Evolutionary conservation across 441 rosid genomes (phyloP), one percentile per base, ranked within the genome.

Genomic region (Populus hybrid): DNA sequence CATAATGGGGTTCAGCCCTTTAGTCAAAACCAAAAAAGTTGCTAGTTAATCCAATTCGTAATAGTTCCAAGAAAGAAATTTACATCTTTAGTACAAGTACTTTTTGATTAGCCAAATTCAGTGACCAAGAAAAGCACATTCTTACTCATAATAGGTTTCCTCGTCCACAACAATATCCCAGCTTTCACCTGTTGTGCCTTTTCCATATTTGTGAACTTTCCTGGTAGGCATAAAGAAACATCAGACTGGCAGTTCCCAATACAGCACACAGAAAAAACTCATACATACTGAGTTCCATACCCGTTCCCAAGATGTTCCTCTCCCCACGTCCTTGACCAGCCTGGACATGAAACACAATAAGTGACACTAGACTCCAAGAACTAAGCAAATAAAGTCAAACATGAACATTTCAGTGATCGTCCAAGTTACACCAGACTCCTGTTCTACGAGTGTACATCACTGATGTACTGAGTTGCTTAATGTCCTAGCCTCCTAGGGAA

Each of bases 321-420:
- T 42, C 99, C 98, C 98, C 99, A 95, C 26, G 97, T 95, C 84
- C 98, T 92, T 75, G 97, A 94, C 99, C 98, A 95, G 77, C 97
- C 98, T 95, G 81, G 29, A 63, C 20, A 80, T 24, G 50, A 82
- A 65, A 82, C 61, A 73, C 28, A 40, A 61, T 68, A 28, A 79
- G 68, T 16, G 14, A 69, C 23, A 68, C 33, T 21, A 75, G 21
- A 71, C 14, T 9, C 20, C 6, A 21, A 14, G 66, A 68, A 72
- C 8, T 14, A 42, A 5, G 79, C 35, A 28, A 64, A 11, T 28
- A 71, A 78, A 66, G 35, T 50, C 53, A 63, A 61, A 78, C 9
- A 40, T 38, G 11, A 38, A 38, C 45, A 38, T 38, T 38, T 9
- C 45, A 38, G 45, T 38, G 45, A 38, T 38, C 45, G 45, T 9